Evolutionary conservation across 1,284 basidiomycete genomes (phyloP).

Genomic region (Bondarzewia mesenterica): DNA sequence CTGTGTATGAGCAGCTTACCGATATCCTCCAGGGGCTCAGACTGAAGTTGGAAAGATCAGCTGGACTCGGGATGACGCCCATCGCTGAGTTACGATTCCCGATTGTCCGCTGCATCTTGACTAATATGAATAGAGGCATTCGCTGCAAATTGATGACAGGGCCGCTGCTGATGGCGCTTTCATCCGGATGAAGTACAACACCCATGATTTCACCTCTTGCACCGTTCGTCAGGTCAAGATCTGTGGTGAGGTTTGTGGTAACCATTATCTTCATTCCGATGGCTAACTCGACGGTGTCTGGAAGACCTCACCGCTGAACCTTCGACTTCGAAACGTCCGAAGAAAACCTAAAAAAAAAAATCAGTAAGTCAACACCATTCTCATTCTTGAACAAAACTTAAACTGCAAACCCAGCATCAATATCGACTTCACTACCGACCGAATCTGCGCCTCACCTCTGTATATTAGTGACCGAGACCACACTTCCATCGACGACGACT

Average conservation of each 20-base stretch:
- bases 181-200: conserved; percentile 23
- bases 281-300: conserved; percentile 7
- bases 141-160: conserved; percentile 15
- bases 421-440: no score
- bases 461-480: no score
- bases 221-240: conserved; percentile 25
- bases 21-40: no score
- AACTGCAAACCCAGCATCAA: no score
- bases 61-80: no score
- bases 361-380: no score
- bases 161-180: conserved; percentile 11
- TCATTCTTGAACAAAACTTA: no score
- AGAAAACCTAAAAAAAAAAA: neutral
- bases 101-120: conserved; percentile 22
- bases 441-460: no score
- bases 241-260: neutral
- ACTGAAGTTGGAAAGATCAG: no score
- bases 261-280: neutral
- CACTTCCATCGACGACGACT: no score
- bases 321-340: neutral
- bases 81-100: no score
- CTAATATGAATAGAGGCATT: conserved; percentile 25
- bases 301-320: neutral
- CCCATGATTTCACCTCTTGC: conserved; percentile 24
- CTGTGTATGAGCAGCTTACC: no score